Evolutionary conservation across 2,329 filamentous ascomycete genomes (phyloP).

Genomic region (Fusarium scirpi): DNA sequence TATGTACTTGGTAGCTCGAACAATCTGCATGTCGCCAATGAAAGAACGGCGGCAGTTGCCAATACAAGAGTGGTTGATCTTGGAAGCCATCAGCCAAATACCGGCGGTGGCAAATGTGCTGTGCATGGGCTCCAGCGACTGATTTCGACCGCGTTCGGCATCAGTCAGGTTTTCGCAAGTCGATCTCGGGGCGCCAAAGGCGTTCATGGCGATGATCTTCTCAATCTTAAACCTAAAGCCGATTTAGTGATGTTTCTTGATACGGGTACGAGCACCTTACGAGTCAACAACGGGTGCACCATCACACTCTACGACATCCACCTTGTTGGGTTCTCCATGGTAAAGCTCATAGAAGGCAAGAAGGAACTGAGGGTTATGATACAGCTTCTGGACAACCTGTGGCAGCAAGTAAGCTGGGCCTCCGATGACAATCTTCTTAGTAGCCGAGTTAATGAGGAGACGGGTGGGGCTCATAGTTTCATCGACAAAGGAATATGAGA

Average conservation of each 20-base stretch:
- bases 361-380: neutral
- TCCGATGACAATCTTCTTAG: neutral
- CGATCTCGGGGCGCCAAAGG: neutral
- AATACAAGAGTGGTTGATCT: neutral
- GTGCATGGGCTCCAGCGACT: neutral
- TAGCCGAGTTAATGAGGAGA: neutral
- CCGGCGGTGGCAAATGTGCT: neutral
- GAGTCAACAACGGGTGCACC: neutral
- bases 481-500: neutral
- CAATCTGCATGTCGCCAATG: neutral
- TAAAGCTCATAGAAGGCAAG: neutral
- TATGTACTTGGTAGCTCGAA: neutral
- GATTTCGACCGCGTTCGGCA: neutral
- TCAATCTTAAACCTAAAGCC: neutral
- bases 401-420: neutral
- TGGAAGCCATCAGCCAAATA: neutral
- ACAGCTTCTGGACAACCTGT: neutral
- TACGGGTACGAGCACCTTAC: neutral
- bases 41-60: neutral
- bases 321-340: neutral
- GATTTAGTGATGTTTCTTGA: accelerated
- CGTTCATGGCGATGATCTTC: neutral
- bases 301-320: neutral
- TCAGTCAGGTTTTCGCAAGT: neutral
- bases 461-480: neutral